Base-by-base conservation (phyloP, 768 basidiomycete species). In the Rhizopogon roseolus region DNA sequence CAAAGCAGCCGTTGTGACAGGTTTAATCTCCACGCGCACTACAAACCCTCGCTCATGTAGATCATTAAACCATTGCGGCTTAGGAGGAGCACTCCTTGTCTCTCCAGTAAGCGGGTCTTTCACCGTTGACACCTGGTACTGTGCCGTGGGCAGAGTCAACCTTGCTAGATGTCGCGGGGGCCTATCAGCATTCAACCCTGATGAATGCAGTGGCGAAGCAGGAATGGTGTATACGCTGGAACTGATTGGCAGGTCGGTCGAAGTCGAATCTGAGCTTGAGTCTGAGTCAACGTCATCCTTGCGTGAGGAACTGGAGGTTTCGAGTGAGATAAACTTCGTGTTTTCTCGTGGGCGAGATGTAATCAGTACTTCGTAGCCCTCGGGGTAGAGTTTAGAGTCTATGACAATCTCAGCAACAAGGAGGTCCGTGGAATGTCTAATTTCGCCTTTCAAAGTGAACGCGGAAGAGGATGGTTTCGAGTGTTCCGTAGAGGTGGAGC, bases 21-120 rank as follows among this genome's bases (percentile, higher is more conserved):
- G 84, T 54, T 73, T 73, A 54, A 90, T 75, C 44, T 72, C 73
- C 49, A 80, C 64, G 40, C 85, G 79, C 34, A 89, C 81, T 22
- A 85, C 65, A 28, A 78, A 82, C 0, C 82, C 81, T 25, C 70
- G 73, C 49, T 81, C 84, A 60, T 85, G 80, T 53, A 92, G 68
- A 46, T 83, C 80, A 19, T 76, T 61, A 51, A 90, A 71, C 94
- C 95, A 96, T 42, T 71, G 71, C 7, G 93, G 90, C 57, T 80
- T 84, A 36, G 77, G 72, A 54, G 82, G 80, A 5, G 83, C 80
- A 16, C 72, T 73, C 42, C 77, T 78, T 52, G 73, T 76, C 70
- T 86, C 82, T 14, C 86, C 87, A 25, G 87, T 88, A 56, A 96
- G 72, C 9, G 94, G 94, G 68, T 96, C 91, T 45, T 80, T 73